These are phyloP conservation scores for Parachaetomium inaequale DNA, from an alignment of 495 filamentous ascomycete genomes.

Conservation along the genomic window DNA sequence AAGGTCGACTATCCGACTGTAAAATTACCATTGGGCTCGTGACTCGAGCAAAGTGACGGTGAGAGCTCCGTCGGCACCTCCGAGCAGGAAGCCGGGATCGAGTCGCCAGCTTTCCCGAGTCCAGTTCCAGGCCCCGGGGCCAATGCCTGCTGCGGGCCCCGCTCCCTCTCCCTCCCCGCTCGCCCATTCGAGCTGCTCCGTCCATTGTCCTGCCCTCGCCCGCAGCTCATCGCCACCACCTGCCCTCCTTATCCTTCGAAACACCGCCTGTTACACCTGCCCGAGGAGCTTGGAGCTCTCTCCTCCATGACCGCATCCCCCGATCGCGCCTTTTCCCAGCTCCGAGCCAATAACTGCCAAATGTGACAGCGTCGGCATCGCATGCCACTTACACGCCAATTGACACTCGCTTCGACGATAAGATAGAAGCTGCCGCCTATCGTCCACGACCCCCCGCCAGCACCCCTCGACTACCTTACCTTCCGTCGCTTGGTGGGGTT, in stretches of 20 bases:
- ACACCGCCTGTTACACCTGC: constrained; percentile 48
- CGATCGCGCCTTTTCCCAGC: constrained; percentile 19
- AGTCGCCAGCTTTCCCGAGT: constrained; percentile 8
- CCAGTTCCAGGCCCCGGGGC: neutral
- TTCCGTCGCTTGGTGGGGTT: constrained; percentile 52
- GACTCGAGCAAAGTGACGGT: too few relatives aligned
- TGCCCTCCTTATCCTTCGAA: constrained; percentile 42
- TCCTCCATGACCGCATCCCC: constrained; percentile 22
- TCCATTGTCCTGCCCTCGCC: constrained; percentile 27
- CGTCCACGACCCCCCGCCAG: constrained; percentile 35
- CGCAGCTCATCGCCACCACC: constrained; percentile 22
- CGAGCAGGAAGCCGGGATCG: neutral
- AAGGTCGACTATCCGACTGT: too few relatives aligned
- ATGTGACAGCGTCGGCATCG: constrained; percentile 27
- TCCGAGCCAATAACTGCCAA: constrained; percentile 20
- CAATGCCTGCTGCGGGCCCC: constrained; percentile 24
- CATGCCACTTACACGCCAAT: constrained; percentile 33
- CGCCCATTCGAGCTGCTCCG: constrained; percentile 35
- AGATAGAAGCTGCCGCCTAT: constrained; percentile 33
- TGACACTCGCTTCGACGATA: constrained; percentile 30
- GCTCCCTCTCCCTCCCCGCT: constrained; percentile 30
- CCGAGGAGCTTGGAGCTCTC: constrained; percentile 34
- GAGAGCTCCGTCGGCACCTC: constrained; percentile 5
- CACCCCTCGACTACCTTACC: constrained; percentile 20
- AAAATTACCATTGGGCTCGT: too few relatives aligned